These are phyloP conservation scores for Solanum etuberosum DNA, from an alignment of 257 asterid species.

Conservation along the genomic window DNA sequence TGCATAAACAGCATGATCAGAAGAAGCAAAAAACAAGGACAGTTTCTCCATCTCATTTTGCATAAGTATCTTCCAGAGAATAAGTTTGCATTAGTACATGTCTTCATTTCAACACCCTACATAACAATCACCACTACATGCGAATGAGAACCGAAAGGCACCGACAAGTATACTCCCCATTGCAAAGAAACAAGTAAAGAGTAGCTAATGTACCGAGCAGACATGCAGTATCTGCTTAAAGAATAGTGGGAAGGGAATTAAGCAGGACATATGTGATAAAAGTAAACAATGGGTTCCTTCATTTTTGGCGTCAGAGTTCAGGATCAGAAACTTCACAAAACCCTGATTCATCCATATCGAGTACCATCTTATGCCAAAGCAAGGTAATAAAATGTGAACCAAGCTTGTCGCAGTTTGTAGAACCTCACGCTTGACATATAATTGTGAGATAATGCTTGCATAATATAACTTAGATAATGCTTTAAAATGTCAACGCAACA, in stretches of 20 bases:
- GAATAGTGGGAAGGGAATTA: neutral
- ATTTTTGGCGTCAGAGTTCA: neutral
- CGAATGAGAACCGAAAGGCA: neutral
- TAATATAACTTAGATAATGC: neutral
- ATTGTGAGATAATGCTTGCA: neutral
- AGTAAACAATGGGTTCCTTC: neutral
- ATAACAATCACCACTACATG: neutral
- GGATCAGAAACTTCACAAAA: neutral
- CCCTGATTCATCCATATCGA: neutral
- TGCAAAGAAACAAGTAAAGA: neutral
- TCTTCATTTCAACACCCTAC: neutral
- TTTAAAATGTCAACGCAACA: neutral
- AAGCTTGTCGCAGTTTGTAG: neutral
- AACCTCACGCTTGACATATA: neutral
- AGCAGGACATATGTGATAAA: neutral
- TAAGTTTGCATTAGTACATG: neutral
- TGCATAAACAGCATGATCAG: constrained; percentile 4
- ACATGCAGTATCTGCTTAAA: neutral
- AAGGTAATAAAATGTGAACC: neutral
- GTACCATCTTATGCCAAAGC: neutral
- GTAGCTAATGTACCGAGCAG: neutral
- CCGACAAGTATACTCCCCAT: neutral
- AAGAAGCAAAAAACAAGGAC: neutral
- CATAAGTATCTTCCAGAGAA: neutral
- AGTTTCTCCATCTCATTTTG: neutral